Conservation (phyloP, 805 yeast genomes). For the Ogataea sp. region DNA sequence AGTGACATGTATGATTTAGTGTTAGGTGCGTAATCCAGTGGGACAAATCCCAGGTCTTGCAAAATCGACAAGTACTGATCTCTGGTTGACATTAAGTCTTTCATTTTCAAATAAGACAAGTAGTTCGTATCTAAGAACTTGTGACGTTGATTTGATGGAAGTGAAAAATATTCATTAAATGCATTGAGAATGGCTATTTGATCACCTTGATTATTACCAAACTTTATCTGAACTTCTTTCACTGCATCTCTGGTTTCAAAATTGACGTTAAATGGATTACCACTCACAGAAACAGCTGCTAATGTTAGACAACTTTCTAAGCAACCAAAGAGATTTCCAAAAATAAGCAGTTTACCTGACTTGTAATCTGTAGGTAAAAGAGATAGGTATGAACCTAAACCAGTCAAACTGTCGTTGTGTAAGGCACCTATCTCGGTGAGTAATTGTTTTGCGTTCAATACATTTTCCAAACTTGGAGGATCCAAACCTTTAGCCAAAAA, state of each 20-base stretch:
- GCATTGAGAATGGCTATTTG: conserved; percentile 59
- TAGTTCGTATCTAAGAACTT: conserved; percentile 47
- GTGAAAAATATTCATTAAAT: conserved; percentile 40
- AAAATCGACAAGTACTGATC: conserved; percentile 63
- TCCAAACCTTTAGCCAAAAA: conserved; percentile 75
- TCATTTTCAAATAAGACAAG: conserved; percentile 55
- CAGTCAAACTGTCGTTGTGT: conserved; percentile 43
- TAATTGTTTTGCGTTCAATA: conserved; percentile 41
- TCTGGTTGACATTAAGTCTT: conserved; percentile 65
- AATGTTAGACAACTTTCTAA: conserved; percentile 68
- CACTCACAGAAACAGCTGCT: conserved; percentile 70
- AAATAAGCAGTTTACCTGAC: conserved; percentile 74
- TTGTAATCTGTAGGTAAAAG: conserved; percentile 80
- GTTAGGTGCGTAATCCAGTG: conserved; percentile 34
- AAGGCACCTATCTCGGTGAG: conserved; percentile 73
- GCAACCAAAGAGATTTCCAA: conserved; percentile 79
- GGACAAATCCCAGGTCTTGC: conserved; percentile 71
- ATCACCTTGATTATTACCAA: conserved; percentile 61
- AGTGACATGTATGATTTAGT: conserved; percentile 17
- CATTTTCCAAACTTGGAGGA: conserved; percentile 54
- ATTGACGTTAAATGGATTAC: conserved; percentile 63
- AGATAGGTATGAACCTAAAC: conserved; percentile 74
- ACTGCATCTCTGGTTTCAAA: conserved; percentile 58
- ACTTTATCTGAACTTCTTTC: conserved; percentile 34
- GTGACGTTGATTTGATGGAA: conserved; percentile 22